Conservation (phyloP, 2,329 filamentous ascomycete species). For the Neonectria ditissima region DNA sequence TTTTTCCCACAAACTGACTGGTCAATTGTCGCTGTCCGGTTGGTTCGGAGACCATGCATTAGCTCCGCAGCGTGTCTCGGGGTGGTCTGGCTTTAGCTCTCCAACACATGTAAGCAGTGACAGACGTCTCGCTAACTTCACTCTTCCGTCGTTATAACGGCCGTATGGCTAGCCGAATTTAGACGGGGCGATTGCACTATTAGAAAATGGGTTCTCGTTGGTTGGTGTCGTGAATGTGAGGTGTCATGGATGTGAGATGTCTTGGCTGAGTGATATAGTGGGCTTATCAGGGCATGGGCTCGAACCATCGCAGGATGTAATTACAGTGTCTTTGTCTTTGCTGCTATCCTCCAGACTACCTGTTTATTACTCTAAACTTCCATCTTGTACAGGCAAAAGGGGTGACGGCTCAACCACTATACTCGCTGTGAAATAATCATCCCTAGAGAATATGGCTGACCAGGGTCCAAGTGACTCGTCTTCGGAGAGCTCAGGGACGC, state of each 20-base stretch:
- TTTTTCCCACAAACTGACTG: no score
- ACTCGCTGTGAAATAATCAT: neutral
- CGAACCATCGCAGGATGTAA: neutral
- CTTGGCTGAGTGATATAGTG: neutral
- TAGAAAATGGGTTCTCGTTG: neutral
- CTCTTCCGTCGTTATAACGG: neutral
- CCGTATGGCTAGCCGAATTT: neutral
- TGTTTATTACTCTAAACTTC: neutral
- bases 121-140: neutral
- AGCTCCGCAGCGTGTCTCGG: neutral
- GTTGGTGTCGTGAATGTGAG: neutral
- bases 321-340: neutral
- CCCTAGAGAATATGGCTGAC: neutral
- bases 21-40: no score
- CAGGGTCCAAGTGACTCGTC: neutral
- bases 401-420: neutral
- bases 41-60: neutral
- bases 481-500: neutral
- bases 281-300: neutral
- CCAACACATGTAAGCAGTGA: neutral
- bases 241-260: neutral
- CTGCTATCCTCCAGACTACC: neutral
- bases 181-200: neutral
- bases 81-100: neutral
- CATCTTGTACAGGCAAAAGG: neutral